Evolutionary conservation across 768 basidiomycete genomes (phyloP), one percentile per base, ranked within the genome.

Genomic region (Sporobolomyces roseus): DNA sequence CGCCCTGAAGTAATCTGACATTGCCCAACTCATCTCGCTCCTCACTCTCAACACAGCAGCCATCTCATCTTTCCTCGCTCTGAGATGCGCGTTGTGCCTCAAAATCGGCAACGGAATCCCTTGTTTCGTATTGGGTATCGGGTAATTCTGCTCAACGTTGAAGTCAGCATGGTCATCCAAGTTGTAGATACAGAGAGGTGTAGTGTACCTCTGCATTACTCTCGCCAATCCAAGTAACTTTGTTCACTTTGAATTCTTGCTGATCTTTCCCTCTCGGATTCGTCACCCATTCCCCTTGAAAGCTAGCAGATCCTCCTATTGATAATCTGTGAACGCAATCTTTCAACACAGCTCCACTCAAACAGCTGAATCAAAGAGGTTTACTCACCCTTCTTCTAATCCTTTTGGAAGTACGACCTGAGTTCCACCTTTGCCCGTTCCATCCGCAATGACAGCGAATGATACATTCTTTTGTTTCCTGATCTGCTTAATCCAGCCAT

Each of bases 81-180:
- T 87, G n/a, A 99, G 78, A 80, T 98, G 93, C 6, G 86, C 85
- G 75, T 93, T 83, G 66, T 93, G 89, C 12, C 94, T 85, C 35
- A 96, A 83, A 75, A 90, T 88, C 68, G 92, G 88, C 2, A 83
- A 79, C 3, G 89, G 85, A 16, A 91, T 83, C 33, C 85, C 79
- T 78, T 97, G 87, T 78, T 96, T 97, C 79, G 93, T 59, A 93
- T 91, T 3, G 90, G 92, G 78, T 93, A 96, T 91, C 0, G 92
- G 92, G 78, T 94, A 97, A 52, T 79, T 80, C 92, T 92, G 62
- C 25, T 8, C 49, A 17, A 9, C 9, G 38, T 41, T 41, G 10
- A 17, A 41, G 9, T 17, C 9, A 17, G 10, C 10, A 41, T 17
- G 9, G 19, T 33, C 29, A 27, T 23, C n/a, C 21, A 36, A 35